phyloP scores from a whole-genome alignment of 148 eudicot species.

The Silene conica region DNA sequence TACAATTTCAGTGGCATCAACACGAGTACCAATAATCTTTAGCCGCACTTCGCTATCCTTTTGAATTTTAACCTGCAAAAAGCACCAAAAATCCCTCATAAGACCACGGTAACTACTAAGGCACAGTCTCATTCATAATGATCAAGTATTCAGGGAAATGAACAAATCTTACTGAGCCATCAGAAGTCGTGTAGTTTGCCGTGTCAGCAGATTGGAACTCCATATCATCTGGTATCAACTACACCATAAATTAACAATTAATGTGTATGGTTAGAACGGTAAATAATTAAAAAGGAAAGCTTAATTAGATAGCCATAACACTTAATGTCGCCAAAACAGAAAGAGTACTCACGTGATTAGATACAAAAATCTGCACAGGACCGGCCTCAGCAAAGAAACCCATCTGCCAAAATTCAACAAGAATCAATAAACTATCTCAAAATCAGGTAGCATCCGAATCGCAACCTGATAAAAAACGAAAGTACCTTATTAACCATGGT shows the following conservation, averaged over 20 bases:
- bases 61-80: conserved; percentile 75
- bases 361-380: conserved; percentile 92
- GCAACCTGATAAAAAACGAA: background rate
- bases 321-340: background rate
- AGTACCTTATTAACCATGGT: conserved; percentile 95
- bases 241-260: background rate
- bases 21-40: conserved; percentile 93
- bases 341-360: conserved; percentile 68
- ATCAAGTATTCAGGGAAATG: conserved; percentile 8
- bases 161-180: conserved; percentile 71
- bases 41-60: conserved; percentile 92
- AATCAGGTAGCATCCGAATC: background rate
- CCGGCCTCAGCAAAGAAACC: conserved; percentile 98
- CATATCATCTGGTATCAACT: conserved; percentile 99
- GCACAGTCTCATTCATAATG: background rate
- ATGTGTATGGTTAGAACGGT: background rate
- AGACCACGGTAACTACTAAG: background rate
- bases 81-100: conserved; percentile 8
- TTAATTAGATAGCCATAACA: no score
- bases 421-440: background rate
- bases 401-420: conserved; percentile 54
- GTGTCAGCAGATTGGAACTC: conserved; percentile 92
- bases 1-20: conserved; percentile 98
- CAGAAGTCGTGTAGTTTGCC: conserved; percentile 86
- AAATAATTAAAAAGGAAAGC: no score